A percentile compares a stretch with the other conserved stretches of the same genome.
These are phyloP conservation scores for Trichothecium sympodiale DNA, from an alignment of 2,329 filamentous ascomycete species.

Conservation along the genomic window DNA sequence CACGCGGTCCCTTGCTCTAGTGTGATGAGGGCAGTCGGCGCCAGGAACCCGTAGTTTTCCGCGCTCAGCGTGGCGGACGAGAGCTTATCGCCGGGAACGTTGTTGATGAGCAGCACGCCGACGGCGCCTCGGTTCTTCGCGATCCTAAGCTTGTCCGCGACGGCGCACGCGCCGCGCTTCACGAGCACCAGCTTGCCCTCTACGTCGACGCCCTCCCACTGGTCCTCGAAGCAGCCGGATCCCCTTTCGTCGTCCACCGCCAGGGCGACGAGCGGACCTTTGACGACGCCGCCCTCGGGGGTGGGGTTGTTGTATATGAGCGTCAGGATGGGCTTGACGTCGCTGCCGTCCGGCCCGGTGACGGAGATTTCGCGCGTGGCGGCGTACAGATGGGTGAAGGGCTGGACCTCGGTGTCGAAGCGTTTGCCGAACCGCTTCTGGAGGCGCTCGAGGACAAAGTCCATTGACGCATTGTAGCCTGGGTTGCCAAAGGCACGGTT, in stretches of 20 bases:
- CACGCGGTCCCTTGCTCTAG: conserved; percentile 24
- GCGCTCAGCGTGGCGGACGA: conserved; percentile 42
- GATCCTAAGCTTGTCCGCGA: conserved; percentile 31
- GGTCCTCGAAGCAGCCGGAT: conserved; percentile 28
- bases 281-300: conserved; percentile 23
- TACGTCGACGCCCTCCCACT: conserved; percentile 32
- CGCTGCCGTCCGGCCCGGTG: conserved; percentile 31
- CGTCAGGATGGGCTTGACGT: conserved; percentile 28
- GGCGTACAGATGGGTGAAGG: conserved; percentile 34
- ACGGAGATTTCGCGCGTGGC: conserved; percentile 30
- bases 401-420: conserved; percentile 32
- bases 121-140: conserved; percentile 29
- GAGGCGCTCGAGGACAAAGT: conserved; percentile 41
- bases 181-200: conserved; percentile 32
- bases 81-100: conserved; percentile 32
- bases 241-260: conserved; percentile 25
- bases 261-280: conserved; percentile 22
- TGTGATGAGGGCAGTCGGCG: conserved; percentile 24
- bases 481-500: conserved; percentile 50
- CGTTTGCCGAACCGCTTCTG: conserved; percentile 25
- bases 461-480: conserved; percentile 45
- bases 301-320: conserved; percentile 37
- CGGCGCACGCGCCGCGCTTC: conserved; percentile 31
- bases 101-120: conserved; percentile 50
- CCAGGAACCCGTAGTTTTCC: conserved; percentile 21